These are phyloP conservation scores for Rachicladosporium sp. DNA, from an alignment of 2,329 filamentous ascomycete genomes.

Conservation along the genomic window DNA sequence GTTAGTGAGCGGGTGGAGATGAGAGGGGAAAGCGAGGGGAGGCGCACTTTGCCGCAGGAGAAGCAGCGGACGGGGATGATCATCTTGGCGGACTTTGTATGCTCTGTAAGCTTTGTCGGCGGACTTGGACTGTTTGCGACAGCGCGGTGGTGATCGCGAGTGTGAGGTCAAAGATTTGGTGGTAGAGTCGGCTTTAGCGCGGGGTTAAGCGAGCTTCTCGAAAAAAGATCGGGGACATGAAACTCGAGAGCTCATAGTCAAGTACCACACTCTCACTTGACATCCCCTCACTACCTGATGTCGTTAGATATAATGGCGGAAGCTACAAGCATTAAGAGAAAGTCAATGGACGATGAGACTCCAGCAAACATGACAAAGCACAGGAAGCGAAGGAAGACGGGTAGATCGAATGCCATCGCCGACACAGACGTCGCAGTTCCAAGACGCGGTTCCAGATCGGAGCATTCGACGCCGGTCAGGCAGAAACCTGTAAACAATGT, in stretches of 20 bases:
- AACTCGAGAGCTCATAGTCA: no score
- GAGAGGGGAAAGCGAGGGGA: background rate
- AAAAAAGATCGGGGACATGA: no score
- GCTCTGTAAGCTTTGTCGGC: no score
- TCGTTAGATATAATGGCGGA: no score
- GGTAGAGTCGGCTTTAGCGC: no score
- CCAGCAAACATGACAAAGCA: background rate
- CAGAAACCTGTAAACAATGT: no score
- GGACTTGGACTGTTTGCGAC: no score
- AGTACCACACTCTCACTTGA: no score
- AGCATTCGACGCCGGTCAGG: background rate
- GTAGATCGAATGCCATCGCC: background rate
- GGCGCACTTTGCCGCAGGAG: constrained; percentile 90
- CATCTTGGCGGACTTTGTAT: constrained; percentile 63
- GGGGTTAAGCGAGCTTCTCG: no score
- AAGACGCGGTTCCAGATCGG: background rate
- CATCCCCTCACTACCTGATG: no score
- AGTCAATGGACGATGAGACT: background rate
- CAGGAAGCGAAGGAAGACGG: background rate
- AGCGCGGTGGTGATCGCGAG: no score
- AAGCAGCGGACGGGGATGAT: constrained; percentile 99
- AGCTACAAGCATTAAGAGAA: background rate
- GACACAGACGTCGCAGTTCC: background rate
- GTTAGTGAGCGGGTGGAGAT: constrained; percentile 22
- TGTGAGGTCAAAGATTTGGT: no score